Evolutionary conservation across 345 rosid species (phyloP).

Genomic region (Lagerstroemia speciosa): DNA sequence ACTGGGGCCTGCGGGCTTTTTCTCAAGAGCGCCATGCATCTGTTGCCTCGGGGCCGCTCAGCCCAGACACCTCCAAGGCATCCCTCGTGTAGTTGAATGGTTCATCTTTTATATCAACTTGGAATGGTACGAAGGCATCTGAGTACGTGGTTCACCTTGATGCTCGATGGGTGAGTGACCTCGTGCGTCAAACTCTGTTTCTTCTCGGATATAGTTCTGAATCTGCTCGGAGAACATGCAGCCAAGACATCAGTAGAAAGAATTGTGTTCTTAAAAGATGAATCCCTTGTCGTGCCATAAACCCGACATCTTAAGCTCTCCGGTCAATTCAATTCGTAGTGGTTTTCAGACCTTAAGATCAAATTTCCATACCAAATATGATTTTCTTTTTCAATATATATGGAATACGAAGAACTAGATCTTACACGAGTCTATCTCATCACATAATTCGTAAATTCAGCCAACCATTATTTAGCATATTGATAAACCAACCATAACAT

Average conservation of each 20-base stretch:
- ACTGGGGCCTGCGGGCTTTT: constrained; percentile 61
- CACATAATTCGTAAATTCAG: too few relatives aligned
- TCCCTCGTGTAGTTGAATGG: constrained; percentile 56
- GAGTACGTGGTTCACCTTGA: background rate
- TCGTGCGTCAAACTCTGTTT: background rate
- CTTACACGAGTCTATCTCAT: too few relatives aligned
- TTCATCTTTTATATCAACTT: constrained; percentile 36
- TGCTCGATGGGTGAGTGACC: background rate
- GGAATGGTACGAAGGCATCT: constrained; percentile 14
- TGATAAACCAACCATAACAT: too few relatives aligned
- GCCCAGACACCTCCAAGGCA: constrained; percentile 60
- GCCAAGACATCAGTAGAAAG: background rate
- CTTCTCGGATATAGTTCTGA: background rate
- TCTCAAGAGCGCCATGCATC: constrained; percentile 58
- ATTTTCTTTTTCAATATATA: background rate
- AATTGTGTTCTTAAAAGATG: background rate
- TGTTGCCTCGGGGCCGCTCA: constrained; percentile 35
- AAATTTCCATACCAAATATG: background rate
- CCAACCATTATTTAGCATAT: too few relatives aligned
- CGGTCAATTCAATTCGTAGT: background rate
- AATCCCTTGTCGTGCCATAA: background rate
- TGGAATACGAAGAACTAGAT: background rate
- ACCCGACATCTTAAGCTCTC: background rate
- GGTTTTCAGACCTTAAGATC: background rate
- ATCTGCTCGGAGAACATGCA: background rate